Base-by-base conservation (phyloP, 2,329 filamentous ascomycete species). In the Chrysosporium keratinophilum region DNA sequence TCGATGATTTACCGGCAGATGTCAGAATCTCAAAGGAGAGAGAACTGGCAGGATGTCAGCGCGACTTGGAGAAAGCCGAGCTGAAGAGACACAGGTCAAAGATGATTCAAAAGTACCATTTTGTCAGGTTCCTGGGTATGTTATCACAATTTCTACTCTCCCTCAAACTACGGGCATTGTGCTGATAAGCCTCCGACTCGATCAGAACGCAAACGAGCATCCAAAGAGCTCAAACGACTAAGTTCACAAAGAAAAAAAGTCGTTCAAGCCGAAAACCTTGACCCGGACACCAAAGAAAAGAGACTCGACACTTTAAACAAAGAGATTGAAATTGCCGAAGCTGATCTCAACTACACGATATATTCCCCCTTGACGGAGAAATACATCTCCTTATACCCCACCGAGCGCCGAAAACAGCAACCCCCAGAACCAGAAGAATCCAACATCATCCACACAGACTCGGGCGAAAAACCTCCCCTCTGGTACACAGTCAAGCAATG, bases 71-170 rank as follows among this genome's bases (percentile, higher is more conserved):
- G 14, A 71, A 75, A 20, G 71, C 74, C 53, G 71, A 74, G 54
- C 64, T 67, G 20, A 74, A 76, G 51, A 72, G 78, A 60, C 69
- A 75, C 59, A 72, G 74, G 59, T 73, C 71, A 46, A 75, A 77
- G 56, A 76, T 82, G 70, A 81, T 83, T 56, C 72, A 73, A 55
- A 77, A 76, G 62, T 84, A 82, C 63, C 81, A 84, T 63, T 82
- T 82, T 68, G 76, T 83, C n/a, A 69, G 81, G n/a, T 84, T 84
- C 63, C 75, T 84, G 57, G 81, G 70, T 72, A 46, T 15, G 33
- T 15, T 19, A n/a, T 40, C 28, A 3, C 5, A 33, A 19, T n/a
- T 50, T 34, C 50, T 31, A 39, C 20, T 40, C 31, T 20, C 20
- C 14, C 37, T 10, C 12, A 2, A n/a, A 37, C 14, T 51, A 11